Evolutionary conservation across 345 rosid genomes (phyloP).

Genomic region (Nephelium lappaceum): DNA sequence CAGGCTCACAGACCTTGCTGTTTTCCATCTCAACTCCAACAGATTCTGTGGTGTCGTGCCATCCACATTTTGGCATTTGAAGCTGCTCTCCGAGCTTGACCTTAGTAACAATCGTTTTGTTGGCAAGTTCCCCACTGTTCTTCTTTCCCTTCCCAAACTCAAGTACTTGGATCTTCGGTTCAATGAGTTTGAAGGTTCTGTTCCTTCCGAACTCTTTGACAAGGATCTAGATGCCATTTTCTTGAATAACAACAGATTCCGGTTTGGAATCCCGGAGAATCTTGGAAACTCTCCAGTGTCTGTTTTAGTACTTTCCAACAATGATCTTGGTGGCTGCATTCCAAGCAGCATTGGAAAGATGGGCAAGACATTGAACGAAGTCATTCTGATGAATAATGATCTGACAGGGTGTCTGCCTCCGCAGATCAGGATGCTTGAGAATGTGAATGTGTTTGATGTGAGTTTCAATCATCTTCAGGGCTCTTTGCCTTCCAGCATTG

Average conservation of each 20-base stretch:
- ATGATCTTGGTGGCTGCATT: conserved; percentile 76
- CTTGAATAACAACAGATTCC: conserved; percentile 64
- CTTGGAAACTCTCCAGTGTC: conserved; percentile 80
- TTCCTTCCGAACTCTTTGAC: conserved; percentile 63
- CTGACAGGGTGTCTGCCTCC: conserved; percentile 76
- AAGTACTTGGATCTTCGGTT: conserved; percentile 73
- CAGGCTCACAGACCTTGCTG: conserved; percentile 63
- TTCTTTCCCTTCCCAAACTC: conserved; percentile 58
- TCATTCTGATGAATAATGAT: conserved; percentile 69
- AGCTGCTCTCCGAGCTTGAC: conserved; percentile 70
- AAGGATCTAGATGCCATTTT: conserved; percentile 63
- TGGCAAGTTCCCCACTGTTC: conserved; percentile 61
- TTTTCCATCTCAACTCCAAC: conserved; percentile 74
- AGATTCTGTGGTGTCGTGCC: conserved; percentile 75
- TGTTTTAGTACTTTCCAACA: conserved; percentile 67
- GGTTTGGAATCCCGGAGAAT: conserved; percentile 62
- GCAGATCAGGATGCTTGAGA: conserved; percentile 58
- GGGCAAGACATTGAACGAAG: conserved; percentile 72
- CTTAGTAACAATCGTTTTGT: conserved; percentile 78
- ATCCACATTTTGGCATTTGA: conserved; percentile 47
- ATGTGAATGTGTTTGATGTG: conserved; percentile 65
- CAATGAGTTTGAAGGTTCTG: conserved; percentile 76
- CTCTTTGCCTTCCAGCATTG: conserved; percentile 49
- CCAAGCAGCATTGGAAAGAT: conserved; percentile 68
- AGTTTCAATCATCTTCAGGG: conserved; percentile 63